Evolutionary conservation across 139 green algal genomes (phyloP), one percentile per base, ranked within the genome.

Genomic region (Micromonas commoda): DNA sequence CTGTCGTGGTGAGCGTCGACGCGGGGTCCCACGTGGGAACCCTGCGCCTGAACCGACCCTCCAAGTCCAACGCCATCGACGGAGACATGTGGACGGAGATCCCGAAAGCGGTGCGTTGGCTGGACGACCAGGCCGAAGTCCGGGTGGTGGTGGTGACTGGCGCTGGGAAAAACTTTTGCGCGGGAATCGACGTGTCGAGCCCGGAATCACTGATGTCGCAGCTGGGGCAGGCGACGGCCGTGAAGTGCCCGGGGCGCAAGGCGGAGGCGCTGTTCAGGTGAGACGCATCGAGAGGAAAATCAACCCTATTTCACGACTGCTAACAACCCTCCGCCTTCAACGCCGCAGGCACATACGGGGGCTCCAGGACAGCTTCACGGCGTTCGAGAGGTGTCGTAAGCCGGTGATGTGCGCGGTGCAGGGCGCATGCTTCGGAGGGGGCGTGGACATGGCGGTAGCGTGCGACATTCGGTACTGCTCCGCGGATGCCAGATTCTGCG

Each of bases 381-480:
- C 82, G 3, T 77, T 93, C 23, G 91, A 96, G 82, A 23, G 53
- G 1, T 92, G 84, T 71, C 80, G 79, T 26, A 83, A 78, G 67
- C 91, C 90, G 2, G 87, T 93, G 0, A 80, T 96, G 26, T 75
- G 72, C n/a, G 76, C 69, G 20, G 54, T 88, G 3, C 78, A 85
- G 84, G 90, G 92, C 23, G 83, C 84, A 24, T 98, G 93, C 83
- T 73, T 94, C 13, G 93, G 93, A n/a, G 92, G 85, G 20, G 93
- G 92, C 0, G 73, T 98, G 20, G 92, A 98, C 82, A 76, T 97
- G 0, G 79, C 91, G 31, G 91, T 91, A 1, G 93, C 93, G 2
- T 91, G 84, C 64, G 93, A 98, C 84, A 82, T 98, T 21, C 82
- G 93, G 1, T 78, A 92, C 28, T 90, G 82, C 80, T 89, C 83